phyloP scores from a whole-genome alignment of 257 asterid genomes.

The Solanum infundibuliforme region DNA sequence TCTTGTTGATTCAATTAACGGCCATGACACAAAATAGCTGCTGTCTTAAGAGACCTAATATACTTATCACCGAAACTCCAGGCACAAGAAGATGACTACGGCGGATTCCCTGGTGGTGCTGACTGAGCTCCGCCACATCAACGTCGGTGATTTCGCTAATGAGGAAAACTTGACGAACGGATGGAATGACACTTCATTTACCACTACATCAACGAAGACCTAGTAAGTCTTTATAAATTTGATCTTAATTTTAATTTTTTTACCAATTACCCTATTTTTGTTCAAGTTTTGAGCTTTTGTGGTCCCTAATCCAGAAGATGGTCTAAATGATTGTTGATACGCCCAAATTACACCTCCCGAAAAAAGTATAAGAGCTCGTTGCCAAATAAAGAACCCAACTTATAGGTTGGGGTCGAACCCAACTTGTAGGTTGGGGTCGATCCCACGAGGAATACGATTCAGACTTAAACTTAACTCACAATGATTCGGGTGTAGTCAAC shows the following conservation, averaged over 20 bases:
- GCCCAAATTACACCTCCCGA: too few relatives aligned
- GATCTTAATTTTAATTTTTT: neutral
- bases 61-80: constrained; percentile 72
- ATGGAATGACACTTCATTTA: constrained; percentile 80
- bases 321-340: neutral
- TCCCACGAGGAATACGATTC: too few relatives aligned
- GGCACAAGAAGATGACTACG: constrained; percentile 73
- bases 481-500: too few relatives aligned
- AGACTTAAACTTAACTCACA: too few relatives aligned
- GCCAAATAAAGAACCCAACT: too few relatives aligned
- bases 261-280: neutral
- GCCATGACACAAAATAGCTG: constrained; percentile 30
- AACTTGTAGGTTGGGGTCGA: too few relatives aligned
- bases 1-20: neutral
- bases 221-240: constrained; percentile 27
- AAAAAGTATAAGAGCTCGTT: too few relatives aligned
- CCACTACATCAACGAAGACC: constrained; percentile 69
- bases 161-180: constrained; percentile 76
- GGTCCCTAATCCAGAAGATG: neutral
- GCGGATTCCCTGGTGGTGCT: constrained; percentile 63
- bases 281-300: neutral
- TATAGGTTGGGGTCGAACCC: too few relatives aligned
- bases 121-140: constrained; percentile 59
- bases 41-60: constrained; percentile 45
- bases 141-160: constrained; percentile 69